Conservation (phyloP, 805 yeast species). For the Isabelozyma gotoi region DNA sequence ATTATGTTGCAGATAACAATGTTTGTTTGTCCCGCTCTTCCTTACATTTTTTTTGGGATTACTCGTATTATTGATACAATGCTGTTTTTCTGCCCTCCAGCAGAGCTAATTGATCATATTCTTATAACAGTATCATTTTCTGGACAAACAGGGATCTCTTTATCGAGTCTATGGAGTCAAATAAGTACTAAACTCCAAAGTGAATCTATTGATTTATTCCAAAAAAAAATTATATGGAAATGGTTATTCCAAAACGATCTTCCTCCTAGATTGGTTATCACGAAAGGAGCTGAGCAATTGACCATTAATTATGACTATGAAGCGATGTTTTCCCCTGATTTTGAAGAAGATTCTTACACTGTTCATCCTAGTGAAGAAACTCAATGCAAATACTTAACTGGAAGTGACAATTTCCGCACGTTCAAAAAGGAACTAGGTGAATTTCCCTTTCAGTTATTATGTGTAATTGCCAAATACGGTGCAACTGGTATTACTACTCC, state of each 20-base stretch:
- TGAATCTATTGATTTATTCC: slow-evolving; percentile 29
- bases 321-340: slow-evolving; percentile 9
- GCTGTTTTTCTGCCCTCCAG: slow-evolving; percentile 24
- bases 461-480: slow-evolving; percentile 60
- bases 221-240: slow-evolving; percentile 40
- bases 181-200: slow-evolving; percentile 17
- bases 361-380: slow-evolving; percentile 50
- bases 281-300: not conserved
- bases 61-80: slow-evolving; percentile 3
- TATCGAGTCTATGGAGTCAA: slow-evolving; percentile 26
- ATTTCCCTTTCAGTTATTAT: slow-evolving; percentile 51
- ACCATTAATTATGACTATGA: slow-evolving; percentile 8
- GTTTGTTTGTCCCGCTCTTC: not conserved
- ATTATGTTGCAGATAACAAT: not conserved
- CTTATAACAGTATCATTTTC: slow-evolving; percentile 30
- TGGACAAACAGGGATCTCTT: slow-evolving; percentile 28
- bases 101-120: slow-evolving; percentile 21
- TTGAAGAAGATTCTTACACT: slow-evolving; percentile 12
- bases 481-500: slow-evolving; percentile 58
- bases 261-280: slow-evolving; percentile 2
- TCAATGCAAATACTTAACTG: slow-evolving; percentile 59
- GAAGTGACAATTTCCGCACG: slow-evolving; percentile 42
- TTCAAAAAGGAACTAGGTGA: slow-evolving; percentile 55
- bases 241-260: slow-evolving; percentile 25
- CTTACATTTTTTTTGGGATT: not conserved